Conservation (phyloP, 805 yeast species). For the Hanseniaspora taiwanica region DNA sequence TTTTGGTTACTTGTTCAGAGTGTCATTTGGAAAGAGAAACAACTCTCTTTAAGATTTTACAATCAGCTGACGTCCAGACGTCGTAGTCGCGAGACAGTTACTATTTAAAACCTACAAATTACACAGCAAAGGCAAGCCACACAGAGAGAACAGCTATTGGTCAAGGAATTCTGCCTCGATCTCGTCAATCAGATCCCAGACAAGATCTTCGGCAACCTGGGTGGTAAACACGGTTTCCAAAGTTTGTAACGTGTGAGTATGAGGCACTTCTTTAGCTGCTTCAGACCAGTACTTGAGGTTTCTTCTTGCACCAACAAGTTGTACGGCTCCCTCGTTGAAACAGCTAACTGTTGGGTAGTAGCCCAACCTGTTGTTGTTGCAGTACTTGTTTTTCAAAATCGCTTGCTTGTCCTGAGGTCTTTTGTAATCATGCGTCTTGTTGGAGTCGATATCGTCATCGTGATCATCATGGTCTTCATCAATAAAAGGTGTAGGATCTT, state of each 20-base stretch:
- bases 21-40: no score
- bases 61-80: no score
- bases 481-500: no score
- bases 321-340: conserved; percentile 64
- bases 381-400: conserved; percentile 25
- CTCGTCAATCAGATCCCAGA: conserved; percentile 78
- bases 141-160: not conserved
- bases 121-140: no score
- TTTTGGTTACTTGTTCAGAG: no score
- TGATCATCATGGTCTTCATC: conserved; percentile 1
- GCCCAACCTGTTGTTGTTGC: conserved; percentile 77
- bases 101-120: no score
- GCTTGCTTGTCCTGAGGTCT: conserved; percentile 25
- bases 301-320: conserved; percentile 50
- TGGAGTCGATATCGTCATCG: not conserved
- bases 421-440: conserved; percentile 7
- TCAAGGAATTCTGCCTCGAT: conserved; percentile 41
- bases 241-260: conserved; percentile 27
- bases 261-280: conserved; percentile 9
- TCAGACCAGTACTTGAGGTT: conserved; percentile 30
- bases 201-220: conserved; percentile 64
- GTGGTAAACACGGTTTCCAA: conserved; percentile 52
- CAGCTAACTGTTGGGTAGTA: conserved; percentile 86
- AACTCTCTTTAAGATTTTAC: no score
- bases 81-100: no score